Base-by-base conservation (phyloP, 129 eudicot genomes). In the Pittosporum tobira region DNA sequence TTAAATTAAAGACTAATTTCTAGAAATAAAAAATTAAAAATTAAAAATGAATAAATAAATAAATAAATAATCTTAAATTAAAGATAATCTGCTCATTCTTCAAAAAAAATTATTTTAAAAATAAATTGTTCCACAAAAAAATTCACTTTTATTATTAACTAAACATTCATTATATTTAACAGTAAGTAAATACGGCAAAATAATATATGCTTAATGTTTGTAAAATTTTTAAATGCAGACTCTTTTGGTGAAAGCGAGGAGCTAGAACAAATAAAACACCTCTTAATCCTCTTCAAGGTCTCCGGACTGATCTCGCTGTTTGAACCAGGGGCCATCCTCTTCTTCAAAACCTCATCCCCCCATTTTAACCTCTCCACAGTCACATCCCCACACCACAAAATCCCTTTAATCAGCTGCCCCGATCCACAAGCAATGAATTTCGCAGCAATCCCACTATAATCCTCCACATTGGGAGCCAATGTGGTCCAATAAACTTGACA, bases 331-430 rank as follows among this genome's bases (percentile, higher is more conserved):
- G 58, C 73, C 67, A 87, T 78, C 77, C 88, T 83, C 67, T 64
- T 66, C 83, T 64, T 83, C 81, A 91, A 57, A 40, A 84, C 77
- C 67, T 80, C 89, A 65, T 91, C 63, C 6, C 96, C 99, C 88
- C 94, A 75, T 48, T 74, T 91, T 68, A 91, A 75, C 49, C 99
- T 65, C 28, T 91, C 99, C 20, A 77, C 67, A 0, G 99, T 83
- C 28, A 91, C 91, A 79, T 91, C 99, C 5, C 99, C 99, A 73
- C 96, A 91, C 99, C 99, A 91, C 72, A 91, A 42, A 53, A 91
- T 91, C 67, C 99, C 99, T 77, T 91, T 86, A n/a, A 91, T 73
- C 54, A 91, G 74, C 68, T 79, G 94, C 59, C 96, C 99, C 5
- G 99, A 91, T 48, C 99, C 99, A 0, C 58, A 16, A 0, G 99